Evolutionary conservation across 2,329 filamentous ascomycete genomes (phyloP).

Genomic region (Aspergillus calidoustus): DNA sequence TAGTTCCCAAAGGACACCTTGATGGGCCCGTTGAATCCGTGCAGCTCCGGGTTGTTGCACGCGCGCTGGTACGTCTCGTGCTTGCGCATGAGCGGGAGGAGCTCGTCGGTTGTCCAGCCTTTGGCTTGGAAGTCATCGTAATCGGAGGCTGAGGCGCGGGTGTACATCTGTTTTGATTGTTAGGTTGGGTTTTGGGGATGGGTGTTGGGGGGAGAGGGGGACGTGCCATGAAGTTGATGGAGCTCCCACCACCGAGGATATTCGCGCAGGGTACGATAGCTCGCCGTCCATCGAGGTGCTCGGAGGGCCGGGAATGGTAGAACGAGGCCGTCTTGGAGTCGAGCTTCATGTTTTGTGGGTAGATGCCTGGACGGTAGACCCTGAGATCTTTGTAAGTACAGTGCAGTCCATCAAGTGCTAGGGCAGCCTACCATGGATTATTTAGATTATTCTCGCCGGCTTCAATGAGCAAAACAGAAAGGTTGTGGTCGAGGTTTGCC

Average conservation of each 20-base stretch:
- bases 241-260: constrained; percentile 72
- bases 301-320: constrained; percentile 76
- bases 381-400: constrained; percentile 33
- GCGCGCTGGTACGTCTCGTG: constrained; percentile 77
- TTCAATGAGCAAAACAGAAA: constrained; percentile 72
- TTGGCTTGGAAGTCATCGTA: constrained; percentile 80
- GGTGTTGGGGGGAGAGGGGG: background rate
- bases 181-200: background rate
- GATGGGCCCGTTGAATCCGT: constrained; percentile 79
- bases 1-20: constrained; percentile 83
- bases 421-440: constrained; percentile 63
- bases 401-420: background rate
- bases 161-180: constrained; percentile 65
- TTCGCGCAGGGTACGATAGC: constrained; percentile 77
- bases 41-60: constrained; percentile 64
- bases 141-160: constrained; percentile 71
- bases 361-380: constrained; percentile 77
- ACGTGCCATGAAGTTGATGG: constrained; percentile 75
- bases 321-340: constrained; percentile 83
- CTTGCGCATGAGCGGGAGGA: constrained; percentile 78
- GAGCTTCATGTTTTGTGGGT: constrained; percentile 77
- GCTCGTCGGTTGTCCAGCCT: constrained; percentile 77
- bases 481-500: constrained; percentile 76
- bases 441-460: constrained; percentile 75
- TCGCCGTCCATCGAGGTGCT: constrained; percentile 71